Percentiles rank a stretch among this genome's conserved stretches.
These are phyloP conservation scores for Suillus hirtellus DNA, from an alignment of 768 basidiomycete genomes.

Conservation along the genomic window DNA sequence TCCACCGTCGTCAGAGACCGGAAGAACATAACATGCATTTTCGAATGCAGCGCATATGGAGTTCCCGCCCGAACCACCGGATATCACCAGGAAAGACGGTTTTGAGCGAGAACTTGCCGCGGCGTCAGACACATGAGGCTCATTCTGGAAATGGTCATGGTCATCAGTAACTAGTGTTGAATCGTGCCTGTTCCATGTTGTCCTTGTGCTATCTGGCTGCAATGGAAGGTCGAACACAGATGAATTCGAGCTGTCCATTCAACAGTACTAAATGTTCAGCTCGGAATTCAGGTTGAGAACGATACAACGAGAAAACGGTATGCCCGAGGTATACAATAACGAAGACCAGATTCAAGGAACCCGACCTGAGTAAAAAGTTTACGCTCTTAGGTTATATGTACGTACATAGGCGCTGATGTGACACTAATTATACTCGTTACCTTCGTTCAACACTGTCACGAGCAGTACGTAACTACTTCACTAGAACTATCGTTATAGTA, in stretches of 20 bases:
- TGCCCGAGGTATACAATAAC: not conserved
- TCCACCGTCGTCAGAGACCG: conserved; percentile 95
- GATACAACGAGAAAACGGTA: not conserved
- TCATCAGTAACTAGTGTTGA: not conserved
- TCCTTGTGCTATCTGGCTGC: conserved; percentile 27
- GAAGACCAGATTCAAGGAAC: conserved; percentile 1
- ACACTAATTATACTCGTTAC: too few species aligned
- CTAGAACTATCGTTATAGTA: not conserved
- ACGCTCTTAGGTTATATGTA: too few species aligned
- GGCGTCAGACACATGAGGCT: not conserved
- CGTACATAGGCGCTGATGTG: too few species aligned
- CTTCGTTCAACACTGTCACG: too few species aligned
- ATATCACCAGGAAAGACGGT: conserved; percentile 61
- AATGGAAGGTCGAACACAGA: conserved; percentile 75
- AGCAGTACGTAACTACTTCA: not conserved
- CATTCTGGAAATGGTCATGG: not conserved
- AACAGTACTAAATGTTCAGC: conserved; percentile 9
- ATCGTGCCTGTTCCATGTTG: not conserved
- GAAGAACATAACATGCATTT: conserved; percentile 78
- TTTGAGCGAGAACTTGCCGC: conserved; percentile 9
- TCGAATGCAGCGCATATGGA: conserved; percentile 85
- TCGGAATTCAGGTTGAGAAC: not conserved
- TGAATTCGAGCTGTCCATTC: conserved; percentile 58
- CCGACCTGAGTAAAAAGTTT: not conserved
- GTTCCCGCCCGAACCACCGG: conserved; percentile 95